These are phyloP conservation scores for Dichotomocladium elegans DNA, from an alignment of 371 early-diverging fungal genomes.

Conservation along the genomic window DNA sequence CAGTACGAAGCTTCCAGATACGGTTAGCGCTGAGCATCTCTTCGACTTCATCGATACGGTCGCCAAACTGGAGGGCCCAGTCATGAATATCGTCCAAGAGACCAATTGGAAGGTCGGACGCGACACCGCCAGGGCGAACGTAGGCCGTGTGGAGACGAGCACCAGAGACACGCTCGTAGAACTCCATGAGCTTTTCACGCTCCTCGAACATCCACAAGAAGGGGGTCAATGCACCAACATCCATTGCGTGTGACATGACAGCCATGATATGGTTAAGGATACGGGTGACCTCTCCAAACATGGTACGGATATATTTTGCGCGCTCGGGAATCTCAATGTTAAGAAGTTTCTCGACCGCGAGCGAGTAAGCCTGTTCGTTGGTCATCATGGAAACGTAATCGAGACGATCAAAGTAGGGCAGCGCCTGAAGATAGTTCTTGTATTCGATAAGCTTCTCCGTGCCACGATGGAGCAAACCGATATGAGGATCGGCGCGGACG, in stretches of 20 bases:
- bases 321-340: slow-evolving; percentile 95
- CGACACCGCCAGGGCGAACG: slow-evolving; percentile 96
- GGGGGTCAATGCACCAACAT: slow-evolving; percentile 96
- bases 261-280: slow-evolving; percentile 98
- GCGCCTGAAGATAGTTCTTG: slow-evolving; percentile 92
- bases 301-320: slow-evolving; percentile 94
- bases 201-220: slow-evolving; percentile 99
- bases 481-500: slow-evolving; percentile 93
- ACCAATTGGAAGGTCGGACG: slow-evolving; percentile 90
- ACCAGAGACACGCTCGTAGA: slow-evolving; percentile 97
- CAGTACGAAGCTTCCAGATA: slow-evolving; percentile 92
- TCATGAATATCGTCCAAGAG: slow-evolving; percentile 92
- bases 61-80: slow-evolving; percentile 88
- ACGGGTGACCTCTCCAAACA: slow-evolving; percentile 97
- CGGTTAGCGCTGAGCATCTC: slow-evolving; percentile 91
- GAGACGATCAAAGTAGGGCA: slow-evolving; percentile 97
- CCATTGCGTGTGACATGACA: slow-evolving; percentile 93
- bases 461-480: slow-evolving; percentile 95
- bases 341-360: slow-evolving; percentile 95
- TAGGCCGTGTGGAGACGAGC: slow-evolving; percentile 98
- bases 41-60: slow-evolving; percentile 92
- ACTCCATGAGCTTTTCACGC: slow-evolving; percentile 97
- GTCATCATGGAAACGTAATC: slow-evolving; percentile 99
- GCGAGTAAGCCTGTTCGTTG: slow-evolving; percentile 91
- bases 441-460: slow-evolving; percentile 98